These are phyloP conservation scores for Suillus decipiens DNA, from an alignment of 768 basidiomycete species.

Conservation along the genomic window DNA sequence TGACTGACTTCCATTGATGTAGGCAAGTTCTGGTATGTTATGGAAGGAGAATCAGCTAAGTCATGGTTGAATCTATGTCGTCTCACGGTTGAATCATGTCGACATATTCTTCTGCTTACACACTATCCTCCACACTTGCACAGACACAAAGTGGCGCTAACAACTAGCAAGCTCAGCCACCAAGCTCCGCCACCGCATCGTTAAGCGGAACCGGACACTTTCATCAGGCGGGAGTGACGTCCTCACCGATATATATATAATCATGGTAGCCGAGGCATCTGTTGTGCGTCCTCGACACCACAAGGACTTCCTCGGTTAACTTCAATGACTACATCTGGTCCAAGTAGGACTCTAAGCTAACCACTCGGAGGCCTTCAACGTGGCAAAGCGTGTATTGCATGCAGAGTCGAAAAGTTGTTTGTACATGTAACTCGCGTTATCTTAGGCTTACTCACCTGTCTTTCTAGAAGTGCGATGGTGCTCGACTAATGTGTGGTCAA, in stretches of 20 bases:
- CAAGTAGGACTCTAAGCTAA: slow-evolving; percentile 11
- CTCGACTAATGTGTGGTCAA: slow-evolving; percentile 63
- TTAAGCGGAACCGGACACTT: not conserved
- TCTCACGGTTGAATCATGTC: not conserved
- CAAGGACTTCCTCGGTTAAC: not conserved
- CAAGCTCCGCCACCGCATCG: not conserved
- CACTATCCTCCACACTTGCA: not conserved
- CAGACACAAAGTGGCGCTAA: not conserved
- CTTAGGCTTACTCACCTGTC: not conserved
- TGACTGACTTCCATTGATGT: not conserved
- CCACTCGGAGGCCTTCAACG: slow-evolving; percentile 38
- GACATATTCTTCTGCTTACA: not conserved
- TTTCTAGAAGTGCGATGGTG: slow-evolving; percentile 67
- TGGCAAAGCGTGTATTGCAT: slow-evolving; percentile 54
- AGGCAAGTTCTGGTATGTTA: not conserved
- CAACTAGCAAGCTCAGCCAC: not conserved
- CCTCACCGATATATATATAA: not conserved
- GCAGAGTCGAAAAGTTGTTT: slow-evolving; percentile 55
- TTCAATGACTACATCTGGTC: slow-evolving; percentile 6
- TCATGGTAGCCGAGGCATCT: too few relatives aligned
- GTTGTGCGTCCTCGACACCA: not conserved
- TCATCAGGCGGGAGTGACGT: not conserved
- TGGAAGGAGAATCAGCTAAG: not conserved
- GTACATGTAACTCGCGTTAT: not conserved
- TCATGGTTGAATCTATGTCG: not conserved